Base-by-base conservation (phyloP, 805 yeast genomes). In the Saccharomycopsis selenospora region DNA sequence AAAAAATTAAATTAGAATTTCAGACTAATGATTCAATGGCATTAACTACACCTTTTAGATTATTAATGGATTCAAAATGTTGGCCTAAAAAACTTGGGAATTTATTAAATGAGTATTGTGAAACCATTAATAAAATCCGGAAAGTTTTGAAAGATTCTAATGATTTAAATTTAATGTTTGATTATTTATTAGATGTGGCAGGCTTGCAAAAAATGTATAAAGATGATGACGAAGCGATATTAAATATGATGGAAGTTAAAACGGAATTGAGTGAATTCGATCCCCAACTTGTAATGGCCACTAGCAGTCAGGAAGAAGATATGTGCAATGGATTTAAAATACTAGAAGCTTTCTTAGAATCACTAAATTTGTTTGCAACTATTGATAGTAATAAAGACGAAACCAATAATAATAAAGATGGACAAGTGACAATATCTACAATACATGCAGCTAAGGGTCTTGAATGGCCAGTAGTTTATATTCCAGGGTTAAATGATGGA, bases 391-490 rank as follows among this genome's bases (percentile, higher is more conserved):
- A 26, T 4, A 28, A 44, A 42, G 45, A 23, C 4, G 23, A 26
- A 23, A 7, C 20, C 11, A 48, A 47, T 18, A 43, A 44, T 4
- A 47, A 36, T 18, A 53, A 45, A 22, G 49, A 49, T 3, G 70
- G 66, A 1, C 57, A 56, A n/a, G 72, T 79, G 1, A 65, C 75
- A 0, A 65, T 91, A 0, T 83, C 95, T 0, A 93, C 98, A 0
- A 83, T 91, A 10, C 99, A 91, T 61, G 87, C 89, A 0, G 80
- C 97, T 1, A 91, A 91, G 61, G 99, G 99, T 1, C 69, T 90
- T 2, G 99, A 91, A 61, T 91, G 98, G 97, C 91, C 95, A 0
- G 77, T 86, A 11, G 97, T 91, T 0, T 86, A 87, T 59, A 75
- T 87, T 10, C 88, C 95, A 0, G 83, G 86, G 0, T 65, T 85